Evolutionary conservation across 495 filamentous ascomycete species (phyloP).

Genomic region (Xylaria longipes): DNA sequence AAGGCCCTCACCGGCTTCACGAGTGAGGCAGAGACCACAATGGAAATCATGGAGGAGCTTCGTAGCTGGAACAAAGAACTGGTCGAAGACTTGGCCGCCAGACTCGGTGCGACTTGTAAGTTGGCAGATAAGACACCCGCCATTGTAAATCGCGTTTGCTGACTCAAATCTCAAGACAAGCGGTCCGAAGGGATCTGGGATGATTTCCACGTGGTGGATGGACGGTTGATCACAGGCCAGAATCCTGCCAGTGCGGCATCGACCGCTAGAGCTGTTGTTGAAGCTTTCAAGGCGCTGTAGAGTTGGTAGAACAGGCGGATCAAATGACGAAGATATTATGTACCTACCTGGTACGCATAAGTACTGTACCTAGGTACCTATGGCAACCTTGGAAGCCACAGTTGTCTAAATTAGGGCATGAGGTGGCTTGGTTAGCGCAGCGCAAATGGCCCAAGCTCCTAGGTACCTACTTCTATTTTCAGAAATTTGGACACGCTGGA

Average conservation of each 20-base stretch:
- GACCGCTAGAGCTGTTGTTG: conserved; percentile 52
- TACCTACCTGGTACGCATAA: too few species aligned
- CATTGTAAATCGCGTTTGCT: background rate
- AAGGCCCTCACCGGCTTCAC: conserved; percentile 54
- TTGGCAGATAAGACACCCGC: background rate
- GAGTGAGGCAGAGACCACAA: conserved; percentile 48
- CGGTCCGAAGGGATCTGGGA: conserved; percentile 52
- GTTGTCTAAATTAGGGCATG: background rate
- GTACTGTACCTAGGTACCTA: background rate
- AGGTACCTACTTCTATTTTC: background rate
- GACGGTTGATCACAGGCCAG: conserved; percentile 40
- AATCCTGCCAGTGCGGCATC: conserved; percentile 44
- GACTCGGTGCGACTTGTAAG: conserved; percentile 35
- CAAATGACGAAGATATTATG: background rate
- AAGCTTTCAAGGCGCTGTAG: conserved; percentile 51
- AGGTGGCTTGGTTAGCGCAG: background rate
- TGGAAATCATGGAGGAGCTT: conserved; percentile 46
- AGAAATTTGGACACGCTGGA: conserved; percentile 9
- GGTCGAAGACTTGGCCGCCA: conserved; percentile 42
- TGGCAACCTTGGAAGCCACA: too few species aligned
- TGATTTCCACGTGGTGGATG: conserved; percentile 52
- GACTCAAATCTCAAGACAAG: conserved; percentile 39
- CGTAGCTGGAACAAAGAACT: conserved; percentile 44
- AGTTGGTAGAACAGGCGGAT: too few species aligned
- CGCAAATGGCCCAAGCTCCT: conserved; percentile 19